These are phyloP conservation scores for Cynanchum wilfordii DNA, from an alignment of 257 asterid species.

Conservation along the genomic window DNA sequence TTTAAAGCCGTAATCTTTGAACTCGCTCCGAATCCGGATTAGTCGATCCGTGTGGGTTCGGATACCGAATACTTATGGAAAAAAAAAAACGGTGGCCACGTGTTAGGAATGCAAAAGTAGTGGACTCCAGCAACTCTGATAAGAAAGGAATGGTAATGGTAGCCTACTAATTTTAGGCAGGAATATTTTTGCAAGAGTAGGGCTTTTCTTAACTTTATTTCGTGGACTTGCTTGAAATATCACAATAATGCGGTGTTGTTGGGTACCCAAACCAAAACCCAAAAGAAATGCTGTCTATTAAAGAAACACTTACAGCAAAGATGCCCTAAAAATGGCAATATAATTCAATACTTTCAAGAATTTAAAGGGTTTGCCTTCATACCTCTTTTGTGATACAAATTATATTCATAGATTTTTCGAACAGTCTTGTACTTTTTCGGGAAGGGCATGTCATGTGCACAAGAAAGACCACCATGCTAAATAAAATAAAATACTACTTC, in stretches of 20 bases:
- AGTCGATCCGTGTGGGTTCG: too few relatives aligned
- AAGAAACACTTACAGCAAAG: background rate
- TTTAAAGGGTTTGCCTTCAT: background rate
- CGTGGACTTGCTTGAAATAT: too few relatives aligned
- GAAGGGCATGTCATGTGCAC: background rate
- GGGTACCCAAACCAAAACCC: too few relatives aligned
- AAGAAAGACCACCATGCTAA: too few relatives aligned
- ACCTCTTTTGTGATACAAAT: slow-evolving; percentile 2
- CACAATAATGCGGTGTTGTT: too few relatives aligned
- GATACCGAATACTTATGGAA: too few relatives aligned
- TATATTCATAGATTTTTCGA: background rate
- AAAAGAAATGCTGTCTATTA: background rate
- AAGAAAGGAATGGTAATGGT: background rate
- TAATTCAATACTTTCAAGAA: background rate
- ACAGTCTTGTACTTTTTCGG: background rate
- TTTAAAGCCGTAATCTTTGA: too few relatives aligned
- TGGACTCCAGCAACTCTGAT: background rate
- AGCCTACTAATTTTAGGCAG: background rate
- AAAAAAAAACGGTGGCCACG: too few relatives aligned
- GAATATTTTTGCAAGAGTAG: background rate
- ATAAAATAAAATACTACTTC: too few relatives aligned
- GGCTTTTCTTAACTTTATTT: too few relatives aligned
- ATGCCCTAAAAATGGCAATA: background rate
- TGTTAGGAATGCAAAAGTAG: background rate
- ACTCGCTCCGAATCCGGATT: too few relatives aligned